These are phyloP conservation scores for Marsdenia floribunda DNA, from an alignment of 257 asterid genomes.

Conservation along the genomic window DNA sequence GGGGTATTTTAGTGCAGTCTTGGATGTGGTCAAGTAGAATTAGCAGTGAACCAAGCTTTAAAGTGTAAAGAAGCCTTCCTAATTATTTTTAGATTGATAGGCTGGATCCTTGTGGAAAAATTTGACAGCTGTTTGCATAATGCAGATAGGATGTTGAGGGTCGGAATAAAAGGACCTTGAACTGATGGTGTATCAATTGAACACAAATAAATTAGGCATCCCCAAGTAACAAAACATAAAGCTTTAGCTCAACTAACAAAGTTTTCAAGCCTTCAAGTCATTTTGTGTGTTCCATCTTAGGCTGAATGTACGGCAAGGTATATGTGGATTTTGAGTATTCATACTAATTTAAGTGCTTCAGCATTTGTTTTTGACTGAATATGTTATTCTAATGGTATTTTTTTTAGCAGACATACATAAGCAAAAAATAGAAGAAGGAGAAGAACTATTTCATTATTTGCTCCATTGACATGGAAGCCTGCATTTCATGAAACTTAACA, in stretches of 20 bases:
- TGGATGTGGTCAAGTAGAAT: background rate
- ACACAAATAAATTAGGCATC: slow-evolving; percentile 1
- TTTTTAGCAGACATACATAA: background rate
- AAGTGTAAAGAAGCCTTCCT: background rate
- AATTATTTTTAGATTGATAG: background rate
- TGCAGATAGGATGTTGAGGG: background rate
- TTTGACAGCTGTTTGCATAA: background rate
- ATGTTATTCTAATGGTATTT: background rate
- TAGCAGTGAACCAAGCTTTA: background rate
- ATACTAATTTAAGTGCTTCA: background rate
- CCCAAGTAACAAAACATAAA: too few relatives aligned
- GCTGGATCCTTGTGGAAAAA: background rate
- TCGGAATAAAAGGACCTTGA: background rate
- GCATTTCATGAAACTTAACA: background rate
- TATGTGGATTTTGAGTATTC: background rate
- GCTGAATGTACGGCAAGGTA: background rate
- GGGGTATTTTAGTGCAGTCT: background rate
- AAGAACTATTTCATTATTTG: background rate
- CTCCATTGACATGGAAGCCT: background rate
- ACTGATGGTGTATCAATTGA: background rate
- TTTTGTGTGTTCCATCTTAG: background rate
- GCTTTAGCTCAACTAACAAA: background rate
- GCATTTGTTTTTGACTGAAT: background rate
- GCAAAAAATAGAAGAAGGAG: background rate
- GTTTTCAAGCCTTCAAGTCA: background rate